Evolutionary conservation across 805 yeast species (phyloP).

Genomic region (Isabelozyma pseudorhagii): DNA sequence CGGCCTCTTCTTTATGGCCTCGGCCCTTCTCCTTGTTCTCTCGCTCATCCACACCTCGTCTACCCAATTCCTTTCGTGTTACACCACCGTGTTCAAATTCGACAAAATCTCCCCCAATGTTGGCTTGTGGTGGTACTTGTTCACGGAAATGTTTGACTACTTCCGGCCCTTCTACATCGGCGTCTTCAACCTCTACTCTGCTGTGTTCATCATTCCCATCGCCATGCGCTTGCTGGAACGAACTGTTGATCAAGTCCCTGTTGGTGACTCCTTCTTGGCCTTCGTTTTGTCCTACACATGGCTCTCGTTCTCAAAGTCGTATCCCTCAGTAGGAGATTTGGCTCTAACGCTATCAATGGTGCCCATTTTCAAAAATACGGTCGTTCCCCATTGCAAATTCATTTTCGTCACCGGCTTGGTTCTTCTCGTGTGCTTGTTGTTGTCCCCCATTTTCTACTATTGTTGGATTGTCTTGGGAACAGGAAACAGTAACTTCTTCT

Average conservation of each 20-base stretch:
- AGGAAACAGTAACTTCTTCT: slow-evolving; percentile 94
- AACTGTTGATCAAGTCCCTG: slow-evolving; percentile 2
- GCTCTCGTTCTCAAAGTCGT: slow-evolving; percentile 68
- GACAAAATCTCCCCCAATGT: slow-evolving; percentile 81
- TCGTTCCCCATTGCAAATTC: slow-evolving; percentile 45
- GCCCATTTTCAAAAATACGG: slow-evolving; percentile 45
- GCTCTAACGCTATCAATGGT: slow-evolving; percentile 40
- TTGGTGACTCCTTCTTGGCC: slow-evolving; percentile 59
- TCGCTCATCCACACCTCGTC: slow-evolving; percentile 26
- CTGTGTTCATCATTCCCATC: slow-evolving; percentile 68
- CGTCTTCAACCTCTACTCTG: slow-evolving; percentile 74
- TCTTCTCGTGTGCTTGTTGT: slow-evolving; percentile 49
- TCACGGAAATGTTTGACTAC: slow-evolving; percentile 90
- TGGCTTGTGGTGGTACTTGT: slow-evolving; percentile 98
- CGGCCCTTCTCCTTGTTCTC: slow-evolving; percentile 19
- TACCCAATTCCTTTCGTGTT: slow-evolving; percentile 32
- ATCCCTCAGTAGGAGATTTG: slow-evolving; percentile 80
- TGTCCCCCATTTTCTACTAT: slow-evolving; percentile 87
- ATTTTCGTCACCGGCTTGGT: slow-evolving; percentile 47
- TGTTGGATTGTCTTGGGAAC: slow-evolving; percentile 93
- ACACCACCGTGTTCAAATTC: slow-evolving; percentile 57
- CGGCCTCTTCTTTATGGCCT: slow-evolving; percentile 12
- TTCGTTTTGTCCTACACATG: slow-evolving; percentile 38
- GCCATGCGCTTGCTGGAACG: slow-evolving; percentile 58
- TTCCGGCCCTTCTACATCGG: slow-evolving; percentile 81